Evolutionary conservation across 2,329 filamentous ascomycete genomes (phyloP), one percentile per base, ranked within the genome.

Genomic region (Nemania diffusa): DNA sequence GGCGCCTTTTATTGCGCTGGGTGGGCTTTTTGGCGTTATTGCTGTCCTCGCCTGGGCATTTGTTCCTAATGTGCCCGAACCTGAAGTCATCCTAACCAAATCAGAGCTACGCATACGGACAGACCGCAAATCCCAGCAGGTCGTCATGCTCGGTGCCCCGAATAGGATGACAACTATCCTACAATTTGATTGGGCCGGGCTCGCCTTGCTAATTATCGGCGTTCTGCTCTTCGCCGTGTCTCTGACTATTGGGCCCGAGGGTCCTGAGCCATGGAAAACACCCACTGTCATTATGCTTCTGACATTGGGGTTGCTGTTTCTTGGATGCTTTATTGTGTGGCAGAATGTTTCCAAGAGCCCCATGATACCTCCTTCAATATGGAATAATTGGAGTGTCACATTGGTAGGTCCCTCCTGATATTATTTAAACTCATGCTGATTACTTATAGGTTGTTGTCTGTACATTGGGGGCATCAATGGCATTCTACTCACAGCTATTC

Each of bases 401-500:
- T 68, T 78, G 71, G 76, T 78, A 65, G 55, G 71, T 46, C 32
- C 8, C 2, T 55, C 59, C 53, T 4, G 52, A 44, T 32, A 9
- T 3, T 27, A 51, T 17, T 27, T 34, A 8, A 5, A 20, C 29
- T 11, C 20, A 40, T 15, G 34, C 65, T 68, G 5, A 71, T 72
- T 20, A 72, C 32, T 46, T 48, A 8, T 32, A 78, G 76, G 58
- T 77, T 8, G 70, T 76, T 32, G 51, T 77, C 15, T 73, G 73
- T 63, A 75, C 75, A 3, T 56, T 78, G n/a, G 71, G 71, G 44
- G 73, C 74, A 11, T 73, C 76, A 8, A 76, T 78, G 74, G 73
- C 76, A 46, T 79, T 75, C 64, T 78, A 75, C 55, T 76, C 77
- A 1, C 73, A 77, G 17, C 61, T 78, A 1, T 78, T 78, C 66